Evolutionary conservation across 805 yeast genomes (phyloP).

Genomic region (Metschnikowia similis): DNA sequence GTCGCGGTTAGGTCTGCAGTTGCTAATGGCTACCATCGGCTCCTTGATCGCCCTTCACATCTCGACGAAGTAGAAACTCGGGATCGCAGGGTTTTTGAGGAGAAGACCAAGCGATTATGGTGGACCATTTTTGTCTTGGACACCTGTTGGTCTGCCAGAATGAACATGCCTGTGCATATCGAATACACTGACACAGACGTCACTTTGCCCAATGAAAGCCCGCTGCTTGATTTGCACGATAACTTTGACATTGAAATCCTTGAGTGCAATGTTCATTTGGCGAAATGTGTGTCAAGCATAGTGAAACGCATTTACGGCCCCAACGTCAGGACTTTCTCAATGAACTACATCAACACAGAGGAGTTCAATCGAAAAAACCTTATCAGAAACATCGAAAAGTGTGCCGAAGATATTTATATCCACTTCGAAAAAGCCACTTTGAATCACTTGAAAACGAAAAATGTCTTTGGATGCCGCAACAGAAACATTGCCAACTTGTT

Average conservation of each 20-base stretch:
- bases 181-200: slow-evolving; percentile 42
- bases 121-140: slow-evolving; percentile 41
- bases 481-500: slow-evolving; percentile 32
- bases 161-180: slow-evolving; percentile 37
- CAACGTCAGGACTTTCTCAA: slow-evolving; percentile 34
- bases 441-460: slow-evolving; percentile 18
- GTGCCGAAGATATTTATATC: slow-evolving; percentile 25
- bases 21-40: slow-evolving; percentile 36
- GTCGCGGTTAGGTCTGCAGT: slow-evolving; percentile 37
- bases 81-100: slow-evolving; percentile 13
- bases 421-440: slow-evolving; percentile 31
- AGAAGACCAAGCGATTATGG: slow-evolving; percentile 37
- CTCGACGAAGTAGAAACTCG: slow-evolving; percentile 2
- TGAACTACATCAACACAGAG: slow-evolving; percentile 38
- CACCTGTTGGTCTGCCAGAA: slow-evolving; percentile 37
- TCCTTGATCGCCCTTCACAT: slow-evolving; percentile 12
- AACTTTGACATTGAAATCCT: slow-evolving; percentile 27
- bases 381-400: slow-evolving; percentile 26
- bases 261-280: slow-evolving; percentile 37
- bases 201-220: slow-evolving; percentile 36
- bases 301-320: slow-evolving; percentile 38
- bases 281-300: slow-evolving; percentile 35
- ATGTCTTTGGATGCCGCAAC: slow-evolving; percentile 19
- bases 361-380: slow-evolving; percentile 36
- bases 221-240: slow-evolving; percentile 23